Evolutionary conservation across 2,329 filamentous ascomycete species (phyloP).

Genomic region (Aspergillus tamarii): DNA sequence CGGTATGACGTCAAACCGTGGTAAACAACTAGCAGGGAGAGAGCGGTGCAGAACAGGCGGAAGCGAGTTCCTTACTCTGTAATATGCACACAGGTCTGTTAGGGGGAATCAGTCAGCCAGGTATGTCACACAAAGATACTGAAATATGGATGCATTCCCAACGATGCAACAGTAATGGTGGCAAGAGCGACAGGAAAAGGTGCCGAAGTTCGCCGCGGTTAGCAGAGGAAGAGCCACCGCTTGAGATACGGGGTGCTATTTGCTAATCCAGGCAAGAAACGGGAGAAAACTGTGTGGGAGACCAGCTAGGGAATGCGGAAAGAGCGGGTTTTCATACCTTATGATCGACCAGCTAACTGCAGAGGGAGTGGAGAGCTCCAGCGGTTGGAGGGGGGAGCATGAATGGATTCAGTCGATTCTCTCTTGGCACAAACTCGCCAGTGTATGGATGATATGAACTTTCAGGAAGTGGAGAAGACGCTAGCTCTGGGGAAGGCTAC

Average conservation of each 20-base stretch:
- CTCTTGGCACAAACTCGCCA: neutral
- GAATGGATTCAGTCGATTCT: neutral
- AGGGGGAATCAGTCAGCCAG: neutral
- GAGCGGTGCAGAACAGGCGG: neutral
- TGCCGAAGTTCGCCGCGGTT: neutral
- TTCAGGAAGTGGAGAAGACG: neutral
- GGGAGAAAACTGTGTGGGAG: neutral
- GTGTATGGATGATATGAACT: neutral
- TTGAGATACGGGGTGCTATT: neutral
- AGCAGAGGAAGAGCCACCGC: neutral
- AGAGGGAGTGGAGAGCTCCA: neutral
- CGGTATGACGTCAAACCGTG: slow-evolving; percentile 1
- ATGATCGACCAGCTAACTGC: neutral
- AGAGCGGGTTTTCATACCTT: neutral
- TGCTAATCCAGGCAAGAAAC: slow-evolving; percentile 5
- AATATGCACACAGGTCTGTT: neutral
- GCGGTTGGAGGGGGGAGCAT: neutral
- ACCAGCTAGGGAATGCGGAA: neutral
- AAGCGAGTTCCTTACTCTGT: neutral
- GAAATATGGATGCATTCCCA: neutral
- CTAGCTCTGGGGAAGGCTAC: neutral
- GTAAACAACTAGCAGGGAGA: neutral
- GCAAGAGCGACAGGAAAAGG: neutral
- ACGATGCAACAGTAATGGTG: neutral
- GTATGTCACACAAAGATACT: neutral